phyloP scores from a whole-genome alignment of 441 rosid genomes.

The Pelargonium fulgidum region DNA sequence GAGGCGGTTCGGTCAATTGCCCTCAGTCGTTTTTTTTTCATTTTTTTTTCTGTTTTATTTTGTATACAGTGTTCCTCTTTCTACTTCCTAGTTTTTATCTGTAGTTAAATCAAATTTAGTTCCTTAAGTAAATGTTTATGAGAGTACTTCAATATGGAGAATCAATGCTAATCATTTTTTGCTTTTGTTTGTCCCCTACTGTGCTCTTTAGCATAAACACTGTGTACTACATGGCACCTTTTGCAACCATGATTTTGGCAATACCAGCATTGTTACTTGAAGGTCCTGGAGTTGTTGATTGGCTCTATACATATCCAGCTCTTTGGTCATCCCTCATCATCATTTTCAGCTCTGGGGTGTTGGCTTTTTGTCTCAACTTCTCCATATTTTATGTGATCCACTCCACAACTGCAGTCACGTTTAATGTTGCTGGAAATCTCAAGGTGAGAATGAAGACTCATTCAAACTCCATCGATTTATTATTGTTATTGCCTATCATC shows the following conservation, averaged over 20 bases:
- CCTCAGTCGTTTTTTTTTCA: no score
- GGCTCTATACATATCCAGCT: slow-evolving; percentile 60
- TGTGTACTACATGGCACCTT: slow-evolving; percentile 98
- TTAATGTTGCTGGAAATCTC: slow-evolving; percentile 96
- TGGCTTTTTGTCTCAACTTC: slow-evolving; percentile 96
- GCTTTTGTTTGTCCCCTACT: slow-evolving; percentile 10
- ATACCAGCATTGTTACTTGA: slow-evolving; percentile 79
- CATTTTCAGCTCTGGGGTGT: slow-evolving; percentile 79
- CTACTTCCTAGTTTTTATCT: neutral
- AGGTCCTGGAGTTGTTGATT: slow-evolving; percentile 69
- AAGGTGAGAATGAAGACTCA: slow-evolving; percentile 49
- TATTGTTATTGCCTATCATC: neutral
- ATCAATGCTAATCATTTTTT: slow-evolving; percentile 18
- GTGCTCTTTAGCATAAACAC: slow-evolving; percentile 70
- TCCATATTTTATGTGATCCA: slow-evolving; percentile 97
- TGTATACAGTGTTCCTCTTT: neutral
- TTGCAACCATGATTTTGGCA: slow-evolving; percentile 89
- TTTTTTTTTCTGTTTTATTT: no score
- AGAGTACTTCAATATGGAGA: neutral
- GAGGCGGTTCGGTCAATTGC: no score
- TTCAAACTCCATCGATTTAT: slow-evolving; percentile 12
- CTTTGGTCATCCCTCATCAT: slow-evolving; percentile 57
- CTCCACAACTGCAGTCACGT: slow-evolving; percentile 99
- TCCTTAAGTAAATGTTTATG: neutral
- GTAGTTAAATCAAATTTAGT: neutral